phyloP scores from a whole-genome alignment of 106 monocot genomes.

The Dendrobium nobile region DNA sequence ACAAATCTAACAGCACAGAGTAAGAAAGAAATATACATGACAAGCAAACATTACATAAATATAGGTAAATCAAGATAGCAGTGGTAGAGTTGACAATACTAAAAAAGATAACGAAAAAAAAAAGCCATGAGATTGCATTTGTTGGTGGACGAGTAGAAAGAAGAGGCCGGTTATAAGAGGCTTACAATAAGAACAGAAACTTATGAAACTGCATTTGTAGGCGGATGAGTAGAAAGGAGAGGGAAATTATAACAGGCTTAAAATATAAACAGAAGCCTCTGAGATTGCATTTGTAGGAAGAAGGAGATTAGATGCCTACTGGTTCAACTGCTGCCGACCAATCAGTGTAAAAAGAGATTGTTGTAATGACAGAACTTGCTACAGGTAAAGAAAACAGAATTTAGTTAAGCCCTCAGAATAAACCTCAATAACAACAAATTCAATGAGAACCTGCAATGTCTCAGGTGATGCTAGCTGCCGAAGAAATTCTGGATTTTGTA shows the following conservation, averaged over 20 bases:
- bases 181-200: too few species aligned
- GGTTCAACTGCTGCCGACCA: constrained; percentile 40
- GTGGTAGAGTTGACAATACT: too few species aligned
- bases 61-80: neutral
- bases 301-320: constrained; percentile 32
- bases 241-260: too few species aligned
- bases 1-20: neutral
- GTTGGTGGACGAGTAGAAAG: too few species aligned
- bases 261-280: too few species aligned
- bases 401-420: neutral
- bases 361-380: constrained; percentile 60
- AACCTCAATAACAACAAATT: neutral
- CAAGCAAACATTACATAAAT: neutral
- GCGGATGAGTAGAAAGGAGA: too few species aligned
- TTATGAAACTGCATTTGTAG: too few species aligned
- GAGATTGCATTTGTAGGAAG: too few species aligned
- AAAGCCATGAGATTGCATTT: too few species aligned
- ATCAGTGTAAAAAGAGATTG: constrained; percentile 48
- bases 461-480: constrained; percentile 76
- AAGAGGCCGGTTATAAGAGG: too few species aligned
- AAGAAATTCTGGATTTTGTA: constrained; percentile 77
- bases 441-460: constrained; percentile 50
- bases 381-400: constrained; percentile 15
- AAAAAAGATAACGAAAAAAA: too few species aligned
- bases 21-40: neutral